Conservation (phyloP, 176 grass and related monocot genomes). For the Triticum urartu region DNA sequence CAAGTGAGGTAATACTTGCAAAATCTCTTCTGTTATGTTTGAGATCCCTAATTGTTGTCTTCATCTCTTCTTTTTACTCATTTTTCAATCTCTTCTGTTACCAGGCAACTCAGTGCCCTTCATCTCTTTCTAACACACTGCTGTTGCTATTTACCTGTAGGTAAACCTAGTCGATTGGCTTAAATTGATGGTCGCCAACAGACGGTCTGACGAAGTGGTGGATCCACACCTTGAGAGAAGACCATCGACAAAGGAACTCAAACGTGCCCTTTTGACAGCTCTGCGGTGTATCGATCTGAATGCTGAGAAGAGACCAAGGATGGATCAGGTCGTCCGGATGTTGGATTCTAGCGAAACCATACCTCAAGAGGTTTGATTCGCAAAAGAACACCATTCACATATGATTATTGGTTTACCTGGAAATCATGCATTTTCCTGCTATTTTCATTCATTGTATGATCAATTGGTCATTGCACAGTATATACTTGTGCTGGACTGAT, state of each 20-base stretch:
- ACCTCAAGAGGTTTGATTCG: conserved; percentile 62
- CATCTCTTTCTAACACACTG: background rate
- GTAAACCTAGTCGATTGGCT: conserved; percentile 99
- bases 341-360: conserved; percentile 72
- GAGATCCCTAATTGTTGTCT: background rate
- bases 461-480: background rate
- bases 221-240: conserved; percentile 85
- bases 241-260: conserved; percentile 82
- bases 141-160: conserved; percentile 42
- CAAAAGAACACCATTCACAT: background rate
- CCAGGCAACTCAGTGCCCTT: background rate
- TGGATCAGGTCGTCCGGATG: conserved; percentile 98
- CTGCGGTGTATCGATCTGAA: conserved; percentile 91
- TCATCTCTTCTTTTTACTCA: conserved; percentile 1
- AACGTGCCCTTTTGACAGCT: conserved; percentile 86
- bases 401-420: background rate
- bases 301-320: conserved; percentile 87
- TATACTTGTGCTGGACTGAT: background rate
- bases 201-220: conserved; percentile 86
- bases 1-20: conserved; percentile 73
- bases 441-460: background rate
- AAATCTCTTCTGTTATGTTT: background rate
- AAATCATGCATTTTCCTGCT: conserved; percentile 4
- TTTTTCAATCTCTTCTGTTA: conserved; percentile 18
- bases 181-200: conserved; percentile 94